Evolutionary conservation across 192 early-diverging fungal genomes (phyloP), one percentile per base, ranked within the genome.

Genomic region (Linnemannia exigua): DNA sequence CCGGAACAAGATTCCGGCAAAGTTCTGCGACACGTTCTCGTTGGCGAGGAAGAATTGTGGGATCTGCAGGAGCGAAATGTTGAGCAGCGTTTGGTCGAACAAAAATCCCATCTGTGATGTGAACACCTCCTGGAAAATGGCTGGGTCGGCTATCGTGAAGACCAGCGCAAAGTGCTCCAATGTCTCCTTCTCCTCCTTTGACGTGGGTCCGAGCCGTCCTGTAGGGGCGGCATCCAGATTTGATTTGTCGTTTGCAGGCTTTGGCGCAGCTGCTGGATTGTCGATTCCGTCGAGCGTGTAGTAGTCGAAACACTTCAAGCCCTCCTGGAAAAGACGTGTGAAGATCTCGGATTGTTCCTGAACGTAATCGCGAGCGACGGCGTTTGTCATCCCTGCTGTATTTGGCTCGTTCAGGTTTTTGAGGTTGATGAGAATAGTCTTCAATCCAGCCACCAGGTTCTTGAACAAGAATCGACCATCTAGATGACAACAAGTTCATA

Each of bases 61-160:
- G 41, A 98, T 91, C 63, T 95, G 93, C 11, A 98, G 85, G 15
- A 97, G 90, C 22, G 94, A 91, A 17, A 91, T 90, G 80, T 98
- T 95, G 70, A 90, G 88, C 33, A 98, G 76, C 79, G 96, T 96
- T 31, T 94, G 91, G 8, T 97, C 93, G 80, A 98, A 97, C 9
- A 98, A 91, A 73, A 91, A 95, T 15, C 92, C 93, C 70, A 99
- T 94, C 82, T 99, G 95, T 16, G 95, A 95, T 9, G 95, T 90
- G 77, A 98, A 97, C n/a, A 98, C 94, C 85, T 99, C 98, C 82
- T 99, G 98, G 87, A 98, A 99, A 3, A 97, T 92, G 7, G 96
- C 92, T 6, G 97, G 95, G 74, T 99, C 97, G 19, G 98, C 82
- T 44, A 89, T 87, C 15, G 94, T 93, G 82, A 98, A 98, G 9